Conservation (phyloP, 768 basidiomycete species). For the Tylopilus vinaceipallidus region DNA sequence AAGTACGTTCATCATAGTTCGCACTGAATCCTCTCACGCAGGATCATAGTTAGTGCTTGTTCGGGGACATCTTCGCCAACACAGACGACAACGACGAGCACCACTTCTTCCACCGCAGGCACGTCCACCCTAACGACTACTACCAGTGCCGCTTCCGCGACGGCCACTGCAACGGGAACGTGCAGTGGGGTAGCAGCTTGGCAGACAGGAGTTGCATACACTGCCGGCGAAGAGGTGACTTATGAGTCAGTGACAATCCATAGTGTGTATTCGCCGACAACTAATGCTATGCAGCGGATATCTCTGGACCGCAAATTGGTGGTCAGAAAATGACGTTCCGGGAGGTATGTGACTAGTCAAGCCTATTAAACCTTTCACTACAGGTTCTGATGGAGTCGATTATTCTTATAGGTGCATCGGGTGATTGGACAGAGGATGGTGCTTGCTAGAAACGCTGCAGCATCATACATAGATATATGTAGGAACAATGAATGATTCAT, state of each 20-base stretch:
- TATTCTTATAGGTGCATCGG: slow-evolving; percentile 44
- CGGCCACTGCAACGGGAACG: slow-evolving; percentile 29
- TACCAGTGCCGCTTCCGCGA: slow-evolving; percentile 15
- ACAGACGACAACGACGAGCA: slow-evolving; percentile 12
- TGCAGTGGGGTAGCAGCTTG: slow-evolving; percentile 54
- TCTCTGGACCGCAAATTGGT: slow-evolving; percentile 57
- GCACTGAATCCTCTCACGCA: not conserved
- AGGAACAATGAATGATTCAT: not conserved
- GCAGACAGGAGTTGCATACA: slow-evolving; percentile 43
- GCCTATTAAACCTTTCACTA: not conserved
- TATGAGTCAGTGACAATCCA: slow-evolving; percentile 42
- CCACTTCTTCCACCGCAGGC: slow-evolving; percentile 13
- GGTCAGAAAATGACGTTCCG: slow-evolving; percentile 57
- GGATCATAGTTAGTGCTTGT: slow-evolving; percentile 23
- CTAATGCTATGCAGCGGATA: slow-evolving; percentile 16
- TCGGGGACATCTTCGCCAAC: slow-evolving; percentile 7
- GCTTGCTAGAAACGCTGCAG: slow-evolving; percentile 35
- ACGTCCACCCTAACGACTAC: slow-evolving; percentile 9
- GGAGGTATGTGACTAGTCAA: slow-evolving; percentile 30
- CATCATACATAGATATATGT: not conserved
- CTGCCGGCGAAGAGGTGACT: slow-evolving; percentile 49
- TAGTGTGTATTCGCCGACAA: slow-evolving; percentile 1
- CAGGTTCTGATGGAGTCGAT: not conserved
- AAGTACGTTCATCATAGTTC: slow-evolving; percentile 38
- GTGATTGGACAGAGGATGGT: slow-evolving; percentile 59